These are phyloP conservation scores for Isabelozyma pseudorhagii DNA, from an alignment of 805 yeast genomes.

Conservation along the genomic window DNA sequence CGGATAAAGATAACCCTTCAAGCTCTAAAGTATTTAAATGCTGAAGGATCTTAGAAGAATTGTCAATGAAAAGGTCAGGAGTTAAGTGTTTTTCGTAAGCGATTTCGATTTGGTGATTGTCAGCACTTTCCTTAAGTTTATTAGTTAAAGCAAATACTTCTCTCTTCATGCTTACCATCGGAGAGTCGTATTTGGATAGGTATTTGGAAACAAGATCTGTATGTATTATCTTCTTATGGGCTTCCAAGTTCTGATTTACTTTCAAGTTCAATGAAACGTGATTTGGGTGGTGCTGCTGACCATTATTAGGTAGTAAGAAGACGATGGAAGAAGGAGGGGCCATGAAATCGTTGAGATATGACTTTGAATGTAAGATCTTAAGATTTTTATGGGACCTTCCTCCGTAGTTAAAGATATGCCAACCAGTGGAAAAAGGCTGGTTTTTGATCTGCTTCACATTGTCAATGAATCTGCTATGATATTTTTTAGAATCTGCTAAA, in stretches of 20 bases:
- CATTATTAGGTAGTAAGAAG: slow-evolving; percentile 20
- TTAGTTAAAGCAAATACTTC: slow-evolving; percentile 9
- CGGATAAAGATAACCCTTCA: slow-evolving; percentile 4
- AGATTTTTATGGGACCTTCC: slow-evolving; percentile 25
- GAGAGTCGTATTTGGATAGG: neutral
- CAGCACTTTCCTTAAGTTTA: neutral
- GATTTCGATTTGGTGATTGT: neutral
- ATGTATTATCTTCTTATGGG: slow-evolving; percentile 5
- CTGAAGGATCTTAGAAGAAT: slow-evolving; percentile 11
- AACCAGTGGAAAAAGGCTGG: slow-evolving; percentile 26
- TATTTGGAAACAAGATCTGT: slow-evolving; percentile 6
- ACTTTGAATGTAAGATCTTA: slow-evolving; percentile 31
- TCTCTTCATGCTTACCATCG: slow-evolving; percentile 9
- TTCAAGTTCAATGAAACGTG: slow-evolving; percentile 7
- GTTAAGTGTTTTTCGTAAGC: slow-evolving; percentile 6
- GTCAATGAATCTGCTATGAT: slow-evolving; percentile 1
- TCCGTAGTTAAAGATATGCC: slow-evolving; percentile 34
- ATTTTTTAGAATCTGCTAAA: slow-evolving; percentile 1
- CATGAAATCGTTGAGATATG: slow-evolving; percentile 42
- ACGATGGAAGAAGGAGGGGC: slow-evolving; percentile 33
- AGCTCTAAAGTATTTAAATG: slow-evolving; percentile 2
- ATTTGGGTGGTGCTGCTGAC: neutral
- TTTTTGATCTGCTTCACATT: slow-evolving; percentile 4
- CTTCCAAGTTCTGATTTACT: slow-evolving; percentile 13
- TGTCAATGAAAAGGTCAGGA: slow-evolving; percentile 22